phyloP scores from a whole-genome alignment of 2,329 filamentous ascomycete species.

The Pseudomassariella vexata region DNA sequence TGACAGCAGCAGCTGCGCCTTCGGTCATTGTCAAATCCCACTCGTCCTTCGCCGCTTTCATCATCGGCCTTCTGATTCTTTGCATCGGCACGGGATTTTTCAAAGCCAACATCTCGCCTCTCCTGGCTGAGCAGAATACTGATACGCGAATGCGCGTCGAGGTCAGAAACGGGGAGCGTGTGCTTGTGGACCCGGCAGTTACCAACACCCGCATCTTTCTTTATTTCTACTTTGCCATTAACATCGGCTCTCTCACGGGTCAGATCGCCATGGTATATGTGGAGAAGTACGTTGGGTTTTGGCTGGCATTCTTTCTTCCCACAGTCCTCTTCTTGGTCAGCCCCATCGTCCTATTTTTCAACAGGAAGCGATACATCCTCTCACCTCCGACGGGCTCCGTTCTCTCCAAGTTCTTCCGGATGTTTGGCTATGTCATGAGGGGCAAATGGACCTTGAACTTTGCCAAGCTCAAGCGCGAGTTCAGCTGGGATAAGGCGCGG shows the following conservation, averaged over 20 bases:
- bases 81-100: constrained; percentile 70
- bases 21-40: constrained; percentile 53
- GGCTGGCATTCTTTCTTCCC: constrained; percentile 42
- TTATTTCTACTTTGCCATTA: constrained; percentile 48
- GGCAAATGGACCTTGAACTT: constrained; percentile 39
- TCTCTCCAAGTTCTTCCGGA: constrained; percentile 51
- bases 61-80: constrained; percentile 55
- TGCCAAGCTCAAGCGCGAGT: not conserved
- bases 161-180: constrained; percentile 54
- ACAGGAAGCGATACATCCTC: constrained; percentile 51
- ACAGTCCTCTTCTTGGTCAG: constrained; percentile 49
- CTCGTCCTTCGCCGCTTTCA: constrained; percentile 62
- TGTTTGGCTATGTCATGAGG: constrained; percentile 48
- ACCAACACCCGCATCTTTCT: constrained; percentile 65
- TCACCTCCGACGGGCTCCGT: constrained; percentile 61
- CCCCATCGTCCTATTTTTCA: constrained; percentile 50
- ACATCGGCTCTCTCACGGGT: constrained; percentile 41
- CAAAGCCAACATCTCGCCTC: constrained; percentile 72
- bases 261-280: constrained; percentile 52
- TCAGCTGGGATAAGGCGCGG: constrained; percentile 49
- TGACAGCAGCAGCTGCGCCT: constrained; percentile 59
- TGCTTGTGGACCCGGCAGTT: constrained; percentile 64
- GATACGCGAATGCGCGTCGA: constrained; percentile 53
- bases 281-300: constrained; percentile 58
- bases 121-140: constrained; percentile 66